Base-by-base conservation (phyloP, 108 stramenopile genomes). In the Skeletonema menzelii region DNA sequence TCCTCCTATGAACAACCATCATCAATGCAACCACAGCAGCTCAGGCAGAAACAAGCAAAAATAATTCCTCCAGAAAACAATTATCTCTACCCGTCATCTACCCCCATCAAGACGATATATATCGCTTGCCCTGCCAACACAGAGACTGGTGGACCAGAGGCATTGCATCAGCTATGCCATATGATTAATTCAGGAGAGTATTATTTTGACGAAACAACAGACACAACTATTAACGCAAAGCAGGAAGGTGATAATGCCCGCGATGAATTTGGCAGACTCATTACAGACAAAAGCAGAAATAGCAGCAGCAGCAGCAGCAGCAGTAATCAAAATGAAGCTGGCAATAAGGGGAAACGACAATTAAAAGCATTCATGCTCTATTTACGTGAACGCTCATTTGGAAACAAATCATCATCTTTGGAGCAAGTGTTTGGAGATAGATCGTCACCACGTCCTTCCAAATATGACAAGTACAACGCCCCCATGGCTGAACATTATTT, bases 131-230 rank as follows among this genome's bases (percentile, higher is more conserved):
- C 85, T 13, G 73, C 80, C 19, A 22, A 30, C 40, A 68, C 69
- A 26, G 75, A 83, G 47, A 86, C 85, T 19, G 85, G 85, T 15
- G 85, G 85, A 13, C 85, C 85, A 20, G 85, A 86, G 66, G 85
- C 85, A 12, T 34, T 86, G 55, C 85, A 86, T 64, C 85, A 86
- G 38, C 44, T 86, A 27, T 86, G 85, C 42, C 82, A 86, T 59
- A 49, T 80, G 66, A 69, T 86, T 4, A 86, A 86, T 56, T 34
- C 63, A 14, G 69, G 67, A 3, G 37, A 37, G 46, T 77, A 70
- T 35, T 57, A 46, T 13, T 44, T 28, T 47, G 12, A 13, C 19
- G 32, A 19, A 10, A 27, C n/a, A 2, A 38, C 15, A 32, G 30
- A 63, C 37, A 22, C 44, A 22, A 32, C 2, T 8, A 32, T 0